Evolutionary conservation across 352 stramenopile species (phyloP).

Genomic region (Pythium plurisporium): DNA sequence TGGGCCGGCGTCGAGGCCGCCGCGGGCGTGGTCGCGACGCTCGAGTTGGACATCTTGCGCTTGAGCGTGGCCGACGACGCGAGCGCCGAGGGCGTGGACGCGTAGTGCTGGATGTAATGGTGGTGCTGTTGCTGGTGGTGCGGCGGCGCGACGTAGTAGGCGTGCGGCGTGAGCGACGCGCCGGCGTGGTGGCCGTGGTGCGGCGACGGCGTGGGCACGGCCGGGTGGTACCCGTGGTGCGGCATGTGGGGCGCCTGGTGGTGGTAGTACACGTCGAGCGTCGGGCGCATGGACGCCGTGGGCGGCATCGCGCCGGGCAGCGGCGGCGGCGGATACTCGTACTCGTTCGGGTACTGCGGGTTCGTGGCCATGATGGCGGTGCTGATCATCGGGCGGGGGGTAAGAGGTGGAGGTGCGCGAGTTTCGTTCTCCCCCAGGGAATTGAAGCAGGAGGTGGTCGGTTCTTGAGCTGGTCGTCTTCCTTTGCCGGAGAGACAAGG

Average conservation of each 20-base stretch:
- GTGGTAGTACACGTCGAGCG: conserved; percentile 28
- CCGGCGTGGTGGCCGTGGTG: conserved; percentile 12
- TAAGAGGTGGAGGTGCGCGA: no score
- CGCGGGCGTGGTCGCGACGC: conserved; percentile 10
- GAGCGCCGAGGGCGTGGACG: conserved; percentile 24
- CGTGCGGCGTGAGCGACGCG: conserved; percentile 16
- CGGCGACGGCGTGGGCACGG: no score
- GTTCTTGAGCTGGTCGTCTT: background rate
- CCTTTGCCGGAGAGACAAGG: background rate
- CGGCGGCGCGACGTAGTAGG: conserved; percentile 20
- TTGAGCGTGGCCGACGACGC: conserved; percentile 34
- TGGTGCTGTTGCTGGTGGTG: conserved; percentile 17
- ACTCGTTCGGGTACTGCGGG: conserved; percentile 21
- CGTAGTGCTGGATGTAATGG: conserved; percentile 28
- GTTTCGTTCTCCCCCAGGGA: background rate
- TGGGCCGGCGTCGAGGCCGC: conserved; percentile 2
- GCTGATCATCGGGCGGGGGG: conserved; percentile 14
- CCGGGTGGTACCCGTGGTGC: no score
- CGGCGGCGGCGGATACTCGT: conserved; percentile 14
- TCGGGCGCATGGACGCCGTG: conserved; percentile 17
- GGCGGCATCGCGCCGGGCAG: background rate
- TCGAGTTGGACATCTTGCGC: conserved; percentile 30
- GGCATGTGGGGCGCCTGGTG: no score
- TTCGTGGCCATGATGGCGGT: conserved; percentile 17
- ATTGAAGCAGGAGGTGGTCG: background rate